phyloP scores from a whole-genome alignment of 2,329 filamentous ascomycete genomes.

The Aaosphaeria arxii region DNA sequence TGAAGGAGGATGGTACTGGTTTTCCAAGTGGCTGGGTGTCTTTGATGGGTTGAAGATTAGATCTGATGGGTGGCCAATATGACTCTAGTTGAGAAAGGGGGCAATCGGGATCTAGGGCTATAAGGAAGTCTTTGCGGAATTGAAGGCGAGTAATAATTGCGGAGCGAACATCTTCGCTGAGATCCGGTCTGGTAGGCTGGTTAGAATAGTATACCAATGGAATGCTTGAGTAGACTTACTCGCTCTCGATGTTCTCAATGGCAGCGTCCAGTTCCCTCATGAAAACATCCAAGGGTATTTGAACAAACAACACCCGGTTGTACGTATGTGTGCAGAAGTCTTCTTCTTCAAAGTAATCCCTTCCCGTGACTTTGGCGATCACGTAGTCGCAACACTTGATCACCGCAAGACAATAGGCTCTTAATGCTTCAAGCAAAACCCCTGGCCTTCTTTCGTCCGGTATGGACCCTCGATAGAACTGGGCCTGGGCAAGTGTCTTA shows the following conservation, averaged over 20 bases:
- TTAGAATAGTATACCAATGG: constrained; percentile 9
- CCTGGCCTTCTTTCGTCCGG: constrained; percentile 20
- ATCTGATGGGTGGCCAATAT: constrained; percentile 38
- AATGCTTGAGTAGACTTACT: constrained; percentile 14
- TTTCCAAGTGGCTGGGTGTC: constrained; percentile 61
- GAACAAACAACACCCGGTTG: constrained; percentile 69
- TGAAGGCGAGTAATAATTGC: constrained; percentile 66
- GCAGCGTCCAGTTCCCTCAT: constrained; percentile 31
- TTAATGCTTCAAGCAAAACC: constrained; percentile 55
- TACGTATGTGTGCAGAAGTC: constrained; percentile 95
- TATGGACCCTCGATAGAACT: constrained; percentile 49
- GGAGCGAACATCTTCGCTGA: constrained; percentile 37
- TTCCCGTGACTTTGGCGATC: constrained; percentile 71
- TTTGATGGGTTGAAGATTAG: constrained; percentile 53
- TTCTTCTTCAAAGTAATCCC: constrained; percentile 96
- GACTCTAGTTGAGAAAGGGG: constrained; percentile 22
- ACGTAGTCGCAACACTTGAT: constrained; percentile 81
- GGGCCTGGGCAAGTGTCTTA: constrained; percentile 60
- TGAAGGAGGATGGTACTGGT: constrained; percentile 75
- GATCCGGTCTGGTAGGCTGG: constrained; percentile 15
- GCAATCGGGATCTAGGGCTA: constrained; percentile 43
- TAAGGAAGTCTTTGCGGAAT: constrained; percentile 64
- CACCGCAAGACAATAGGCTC: constrained; percentile 81
- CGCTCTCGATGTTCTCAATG: constrained; percentile 23
- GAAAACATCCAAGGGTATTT: constrained; percentile 29